Base-by-base conservation (phyloP, 2,329 filamentous ascomycete species). In the Pseudogymnoascus sp. region DNA sequence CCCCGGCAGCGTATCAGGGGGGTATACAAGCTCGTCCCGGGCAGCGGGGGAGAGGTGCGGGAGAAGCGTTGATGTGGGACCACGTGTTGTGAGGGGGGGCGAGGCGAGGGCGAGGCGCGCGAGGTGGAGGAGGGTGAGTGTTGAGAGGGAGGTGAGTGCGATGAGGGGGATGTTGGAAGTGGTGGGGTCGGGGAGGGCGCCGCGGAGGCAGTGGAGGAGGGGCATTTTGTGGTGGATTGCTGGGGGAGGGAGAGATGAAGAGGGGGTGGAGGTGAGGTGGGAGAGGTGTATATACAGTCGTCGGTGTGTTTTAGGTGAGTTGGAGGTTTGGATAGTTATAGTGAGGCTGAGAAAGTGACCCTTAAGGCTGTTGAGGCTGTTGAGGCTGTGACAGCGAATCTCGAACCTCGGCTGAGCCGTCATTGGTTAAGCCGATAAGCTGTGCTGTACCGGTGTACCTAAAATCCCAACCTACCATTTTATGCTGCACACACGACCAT, bases 1-100 rank as follows among this genome's bases (percentile, higher is more conserved):
- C 6, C 89, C 87, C 0, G 88, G 89, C 13, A 93, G 80, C 15
- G 83, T 82, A 73, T 91, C 82, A 2, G 85, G 85, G 1, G 89
- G 89, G 73, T 95, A 91, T 2, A 85, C 82, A 6, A 82, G 73
- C 21, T 71, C 69, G 38, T 72, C 71, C 53, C 75, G 74, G 65
- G 79, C 74, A 13, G 70, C 62, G 26, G 67, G 63, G 5, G 67
- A 67, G 0, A 74, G 38, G 2, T 38, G 67, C 2, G 64, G 66
- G 3, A 71, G 57, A n/a, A 69, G 63, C 8, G 69, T 65, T 4
- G 44, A 62, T 40, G 66, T 64, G 10, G 71, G 71, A 64, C 71
- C 70, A 1, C 60, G 62, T 10, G 71, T 66, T 9, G 65, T 68
- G 15, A 64, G 65, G 13, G 63, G 40, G 28, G 57, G 26, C 9